Conservation (phyloP, 1,284 basidiomycete genomes). For the Apiotrichum mycotoxinovorans region DNA sequence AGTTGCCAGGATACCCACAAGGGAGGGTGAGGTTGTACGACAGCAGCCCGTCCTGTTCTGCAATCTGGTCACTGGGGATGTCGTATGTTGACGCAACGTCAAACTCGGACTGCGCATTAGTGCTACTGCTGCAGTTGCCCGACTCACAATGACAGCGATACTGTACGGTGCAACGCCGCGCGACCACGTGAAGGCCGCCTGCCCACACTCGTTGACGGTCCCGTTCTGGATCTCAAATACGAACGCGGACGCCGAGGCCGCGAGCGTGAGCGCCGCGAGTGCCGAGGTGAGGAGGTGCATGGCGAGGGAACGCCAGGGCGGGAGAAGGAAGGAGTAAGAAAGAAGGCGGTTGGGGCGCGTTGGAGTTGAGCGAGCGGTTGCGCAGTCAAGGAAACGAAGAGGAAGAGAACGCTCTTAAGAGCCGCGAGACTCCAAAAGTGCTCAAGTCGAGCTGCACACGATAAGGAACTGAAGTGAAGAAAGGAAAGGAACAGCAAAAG, state of each 20-base stretch:
- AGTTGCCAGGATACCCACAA: slow-evolving; percentile 24
- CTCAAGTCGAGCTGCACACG: no score
- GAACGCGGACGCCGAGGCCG: slow-evolving; percentile 12
- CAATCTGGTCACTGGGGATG: slow-evolving; percentile 20
- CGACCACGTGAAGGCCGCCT: slow-evolving; percentile 25
- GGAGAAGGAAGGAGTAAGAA: no score
- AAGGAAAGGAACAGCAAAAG: no score
- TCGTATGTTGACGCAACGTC: slow-evolving; percentile 26
- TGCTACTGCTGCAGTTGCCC: neutral
- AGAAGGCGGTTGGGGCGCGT: no score
- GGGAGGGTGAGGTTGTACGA: slow-evolving; percentile 32
- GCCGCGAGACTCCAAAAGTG: no score
- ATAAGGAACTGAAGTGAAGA: no score
- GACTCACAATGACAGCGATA: slow-evolving; percentile 34
- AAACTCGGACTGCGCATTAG: slow-evolving; percentile 31
- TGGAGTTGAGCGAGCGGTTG: no score
- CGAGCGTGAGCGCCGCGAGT: neutral
- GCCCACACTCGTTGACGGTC: slow-evolving; percentile 27
- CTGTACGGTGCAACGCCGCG: slow-evolving; percentile 34
- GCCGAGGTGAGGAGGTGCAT: neutral
- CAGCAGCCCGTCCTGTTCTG: slow-evolving; percentile 13
- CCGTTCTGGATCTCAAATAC: slow-evolving; percentile 25
- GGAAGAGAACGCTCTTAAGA: no score
- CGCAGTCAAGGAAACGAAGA: no score
- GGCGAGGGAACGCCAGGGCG: no score